These are phyloP conservation scores for Tetracentron sinense DNA, from an alignment of 164 flowering plant species.

Conservation along the genomic window DNA sequence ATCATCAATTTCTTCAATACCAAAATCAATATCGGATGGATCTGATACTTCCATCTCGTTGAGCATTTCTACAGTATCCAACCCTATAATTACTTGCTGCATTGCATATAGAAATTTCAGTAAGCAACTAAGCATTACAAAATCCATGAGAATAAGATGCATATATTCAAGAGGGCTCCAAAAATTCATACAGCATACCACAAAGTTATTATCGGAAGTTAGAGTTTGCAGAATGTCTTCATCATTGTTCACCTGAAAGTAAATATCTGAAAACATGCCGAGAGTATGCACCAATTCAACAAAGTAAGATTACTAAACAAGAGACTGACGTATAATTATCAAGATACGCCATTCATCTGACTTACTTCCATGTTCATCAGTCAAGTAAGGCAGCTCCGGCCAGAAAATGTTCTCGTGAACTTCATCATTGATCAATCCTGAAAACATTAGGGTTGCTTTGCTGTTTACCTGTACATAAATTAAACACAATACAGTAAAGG, in stretches of 20 bases:
- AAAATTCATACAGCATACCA: slow-evolving; percentile 43
- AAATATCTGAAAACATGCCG: slow-evolving; percentile 56
- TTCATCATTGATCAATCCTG: slow-evolving; percentile 52
- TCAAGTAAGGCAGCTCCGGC: slow-evolving; percentile 84
- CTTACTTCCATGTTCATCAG: slow-evolving; percentile 95
- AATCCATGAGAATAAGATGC: neutral
- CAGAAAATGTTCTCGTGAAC: slow-evolving; percentile 73
- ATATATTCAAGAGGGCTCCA: neutral
- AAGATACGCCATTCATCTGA: slow-evolving; percentile 7
- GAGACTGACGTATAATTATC: neutral
- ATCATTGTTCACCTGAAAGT: slow-evolving; percentile 70
- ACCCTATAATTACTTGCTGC: slow-evolving; percentile 89
- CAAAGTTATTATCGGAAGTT: slow-evolving; percentile 61
- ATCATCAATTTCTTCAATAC: slow-evolving; percentile 59
- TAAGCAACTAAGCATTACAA: slow-evolving; percentile 2
- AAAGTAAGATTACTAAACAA: neutral
- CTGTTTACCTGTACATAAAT: slow-evolving; percentile 70
- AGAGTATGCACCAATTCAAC: slow-evolving; percentile 16
- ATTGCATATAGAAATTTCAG: slow-evolving; percentile 13
- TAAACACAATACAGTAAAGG: no score
- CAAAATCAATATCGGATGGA: slow-evolving; percentile 61
- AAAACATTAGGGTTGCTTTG: slow-evolving; percentile 79
- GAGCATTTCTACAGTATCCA: slow-evolving; percentile 66
- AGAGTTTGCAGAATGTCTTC: slow-evolving; percentile 69
- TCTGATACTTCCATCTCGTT: slow-evolving; percentile 66